Conservation (phyloP, 148 eudicot genomes). For the Vaccinium corymbosum region DNA sequence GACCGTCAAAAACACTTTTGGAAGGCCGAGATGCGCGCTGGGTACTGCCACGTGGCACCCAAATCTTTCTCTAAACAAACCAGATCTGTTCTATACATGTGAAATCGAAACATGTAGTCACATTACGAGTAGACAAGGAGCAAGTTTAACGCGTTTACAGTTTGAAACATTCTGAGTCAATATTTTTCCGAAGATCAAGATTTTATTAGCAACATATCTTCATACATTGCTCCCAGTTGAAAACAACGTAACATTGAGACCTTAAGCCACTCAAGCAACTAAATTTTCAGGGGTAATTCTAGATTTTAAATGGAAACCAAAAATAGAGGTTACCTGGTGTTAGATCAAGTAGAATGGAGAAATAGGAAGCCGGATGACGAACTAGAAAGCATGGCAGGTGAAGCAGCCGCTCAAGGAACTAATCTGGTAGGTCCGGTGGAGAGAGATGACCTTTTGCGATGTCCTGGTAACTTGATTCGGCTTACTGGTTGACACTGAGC, state of each 20-base stretch:
- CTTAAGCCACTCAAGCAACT: neutral
- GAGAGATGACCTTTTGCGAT: constrained; percentile 41
- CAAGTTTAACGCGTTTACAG: neutral
- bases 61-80: no score
- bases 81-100: neutral
- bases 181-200: neutral
- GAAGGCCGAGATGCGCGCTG: no score
- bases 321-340: constrained; percentile 12
- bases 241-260: neutral
- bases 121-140: neutral
- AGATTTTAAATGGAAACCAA: no score
- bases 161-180: neutral
- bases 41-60: no score
- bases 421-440: constrained; percentile 56
- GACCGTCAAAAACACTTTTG: no score
- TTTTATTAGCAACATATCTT: neutral
- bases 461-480: constrained; percentile 44
- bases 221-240: neutral
- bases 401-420: constrained; percentile 87
- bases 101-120: neutral
- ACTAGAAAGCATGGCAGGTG: constrained; percentile 78
- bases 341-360: neutral
- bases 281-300: neutral
- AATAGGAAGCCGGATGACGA: constrained; percentile 7
- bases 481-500: constrained; percentile 38